These are phyloP conservation scores for Penicillium coprophilum DNA, from an alignment of 495 filamentous ascomycete genomes.

Conservation along the genomic window DNA sequence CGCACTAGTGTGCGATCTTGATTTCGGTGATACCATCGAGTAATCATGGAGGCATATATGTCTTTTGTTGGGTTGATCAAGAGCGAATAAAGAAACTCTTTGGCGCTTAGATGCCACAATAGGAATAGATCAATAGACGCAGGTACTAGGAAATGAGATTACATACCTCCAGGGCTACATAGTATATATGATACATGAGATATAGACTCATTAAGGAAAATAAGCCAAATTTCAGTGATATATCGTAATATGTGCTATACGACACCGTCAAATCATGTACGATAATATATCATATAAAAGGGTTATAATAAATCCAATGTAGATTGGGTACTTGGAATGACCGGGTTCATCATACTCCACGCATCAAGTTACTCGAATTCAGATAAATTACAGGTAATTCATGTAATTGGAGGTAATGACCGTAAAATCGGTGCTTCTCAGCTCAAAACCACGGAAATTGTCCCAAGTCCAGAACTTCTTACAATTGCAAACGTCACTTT, in stretches of 20 bases:
- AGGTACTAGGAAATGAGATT: background rate
- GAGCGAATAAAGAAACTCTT: background rate
- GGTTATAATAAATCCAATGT: too few relatives aligned
- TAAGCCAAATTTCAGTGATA: too few relatives aligned
- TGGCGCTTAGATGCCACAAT: background rate
- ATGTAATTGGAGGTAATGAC: background rate
- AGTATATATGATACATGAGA: too few relatives aligned
- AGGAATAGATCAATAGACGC: background rate
- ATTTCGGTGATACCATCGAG: constrained; percentile 8
- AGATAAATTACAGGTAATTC: background rate
- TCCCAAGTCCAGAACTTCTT: constrained; percentile 14
- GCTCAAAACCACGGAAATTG: constrained; percentile 13
- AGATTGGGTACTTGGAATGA: too few relatives aligned
- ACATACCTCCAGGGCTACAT: too few relatives aligned
- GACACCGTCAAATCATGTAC: too few relatives aligned
- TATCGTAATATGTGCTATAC: too few relatives aligned
- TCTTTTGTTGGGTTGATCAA: too few relatives aligned
- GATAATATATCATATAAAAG: too few relatives aligned
- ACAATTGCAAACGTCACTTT: constrained; percentile 29
- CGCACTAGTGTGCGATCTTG: constrained; percentile 4
- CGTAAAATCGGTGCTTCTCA: background rate
- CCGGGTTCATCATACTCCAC: too few relatives aligned
- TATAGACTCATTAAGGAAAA: too few relatives aligned
- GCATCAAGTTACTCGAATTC: background rate
- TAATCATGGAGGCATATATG: background rate